Evolutionary conservation across 1,139 yeast genomes (phyloP), one percentile per base, ranked within the genome.

Genomic region (Taphrina sp.): DNA sequence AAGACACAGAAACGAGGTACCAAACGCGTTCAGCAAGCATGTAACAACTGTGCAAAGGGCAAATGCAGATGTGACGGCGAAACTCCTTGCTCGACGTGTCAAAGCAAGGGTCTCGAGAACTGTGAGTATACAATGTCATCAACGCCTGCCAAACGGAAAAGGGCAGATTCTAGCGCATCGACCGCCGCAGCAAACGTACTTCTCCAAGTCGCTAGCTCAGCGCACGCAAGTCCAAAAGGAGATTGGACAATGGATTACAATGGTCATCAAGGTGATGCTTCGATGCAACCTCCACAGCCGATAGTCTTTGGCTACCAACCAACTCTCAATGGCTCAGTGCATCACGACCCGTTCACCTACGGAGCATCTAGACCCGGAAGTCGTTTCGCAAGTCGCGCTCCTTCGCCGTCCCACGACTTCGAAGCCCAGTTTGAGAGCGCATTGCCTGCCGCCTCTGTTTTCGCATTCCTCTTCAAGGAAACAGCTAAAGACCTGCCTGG

Each of bases 41-140:
- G 54, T 26, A 49, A 38, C 19, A 38, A 49, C 20, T 49, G 54
- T 34, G 54, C 54, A 38, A 49, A 39, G 17, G 54, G 54, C 33
- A 49, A 49, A 24, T 49, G 54, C 26, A 23, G 54, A 8, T 49
- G 54, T 26, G 54, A 49, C n/a, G 54, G 54, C 31, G 54, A 31
- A 5, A 38, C 38, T 2, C 54, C 54, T 20, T 49, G 54, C 39
- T 49, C 54, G 4, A 49, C 54, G 5, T 49, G 54, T 17, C 54
- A 49, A 26, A 39, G 46, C 3, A 41, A 42, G 14, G 46, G 46
- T 14, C 39, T 38, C 12, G 46, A 38, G 34, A 43, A 43, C 14
- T 49, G 54, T 37, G 54, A 49, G 26, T 49, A 49, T 23, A 31
- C 39, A 5, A n/a, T 49, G 14, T 23, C 34, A 14, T 23, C 54